Base-by-base conservation (phyloP, 208 protist genomes). In the Trypanosomatidae sp. region DNA sequence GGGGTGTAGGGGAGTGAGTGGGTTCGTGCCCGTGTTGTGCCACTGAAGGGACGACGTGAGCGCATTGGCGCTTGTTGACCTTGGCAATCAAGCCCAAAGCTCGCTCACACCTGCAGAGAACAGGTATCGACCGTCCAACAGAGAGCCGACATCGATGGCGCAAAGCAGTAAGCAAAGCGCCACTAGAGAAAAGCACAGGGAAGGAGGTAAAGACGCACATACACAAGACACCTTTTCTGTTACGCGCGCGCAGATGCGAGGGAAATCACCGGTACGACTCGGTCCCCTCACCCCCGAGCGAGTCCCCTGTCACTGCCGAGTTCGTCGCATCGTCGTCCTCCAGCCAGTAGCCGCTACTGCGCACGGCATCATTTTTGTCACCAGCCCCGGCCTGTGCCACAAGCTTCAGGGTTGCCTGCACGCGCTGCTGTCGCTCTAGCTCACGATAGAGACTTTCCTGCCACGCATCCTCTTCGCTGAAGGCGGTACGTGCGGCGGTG, bases 401-500 rank as follows among this genome's bases (percentile, higher is more conserved):
- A 28, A 80, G 66, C 66, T 73, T 74, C 70, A 80, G 64, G 39
- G 71, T 73, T 10, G 78, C 76, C 66, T 80, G 76, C 49, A 50
- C 71, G 2, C 71, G 69, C 36, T 70, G 76, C 66, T 80, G 76
- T 25, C 76, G 76, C 56, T 80, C 76, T 7, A 80, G 33, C 76
- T 80, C 76, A 30, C 76, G 76, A n/a, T 73, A 70, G 22, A 80
- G 47, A 33, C 76, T 80, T 30, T 76, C 49, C 9, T 66, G 62
- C 76, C 76, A 80, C 50, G 76, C 76, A 52, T 80, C 70, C 59
- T 76, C 76, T 49, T 75, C 76, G 19, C 47, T 64, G 50, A 80
- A 80, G 49, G 66, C 76, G 6, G 70, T 70, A 39, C 76, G 70
- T 25, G 76, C 76, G 2, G 71, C 70, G 43, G 68, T 47, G 50